Percentiles rank a stretch among this genome's conserved stretches.
phyloP scores from a whole-genome alignment of 2,329 filamentous ascomycete species.

The Microdochium paspali region DNA sequence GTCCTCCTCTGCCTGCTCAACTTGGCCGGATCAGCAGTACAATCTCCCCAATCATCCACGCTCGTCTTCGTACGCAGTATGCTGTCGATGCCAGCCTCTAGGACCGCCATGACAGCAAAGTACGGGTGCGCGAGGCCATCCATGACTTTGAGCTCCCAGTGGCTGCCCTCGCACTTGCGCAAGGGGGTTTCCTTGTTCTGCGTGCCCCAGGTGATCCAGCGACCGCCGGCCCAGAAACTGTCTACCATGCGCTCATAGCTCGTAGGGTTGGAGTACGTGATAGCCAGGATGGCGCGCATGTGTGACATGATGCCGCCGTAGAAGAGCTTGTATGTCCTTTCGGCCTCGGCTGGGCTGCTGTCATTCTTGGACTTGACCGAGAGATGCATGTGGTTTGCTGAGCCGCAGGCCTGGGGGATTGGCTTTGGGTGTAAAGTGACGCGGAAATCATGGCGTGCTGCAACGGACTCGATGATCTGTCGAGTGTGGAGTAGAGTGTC shows the following conservation, averaged over 20 bases:
- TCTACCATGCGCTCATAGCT: slow-evolving; percentile 63
- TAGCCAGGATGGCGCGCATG: slow-evolving; percentile 56
- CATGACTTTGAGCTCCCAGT: slow-evolving; percentile 73
- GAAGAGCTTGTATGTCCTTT: slow-evolving; percentile 33
- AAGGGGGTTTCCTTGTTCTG: slow-evolving; percentile 73
- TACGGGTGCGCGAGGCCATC: slow-evolving; percentile 77
- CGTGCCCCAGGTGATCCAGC: slow-evolving; percentile 72
- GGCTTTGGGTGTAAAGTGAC: slow-evolving; percentile 71
- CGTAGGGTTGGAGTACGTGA: slow-evolving; percentile 54
- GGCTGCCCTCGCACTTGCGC: slow-evolving; percentile 52
- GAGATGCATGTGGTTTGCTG: slow-evolving; percentile 60
- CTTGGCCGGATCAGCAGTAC: slow-evolving; percentile 40
- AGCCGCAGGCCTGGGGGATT: slow-evolving; percentile 46
- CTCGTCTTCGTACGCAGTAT: slow-evolving; percentile 27
- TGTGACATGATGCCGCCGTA: slow-evolving; percentile 63
- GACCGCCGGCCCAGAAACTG: slow-evolving; percentile 68
- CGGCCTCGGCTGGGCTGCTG: slow-evolving; percentile 7
- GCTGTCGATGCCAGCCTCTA: slow-evolving; percentile 51
- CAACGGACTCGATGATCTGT: slow-evolving; percentile 57
- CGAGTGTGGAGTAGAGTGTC: slow-evolving; percentile 64
- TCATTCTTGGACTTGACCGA: slow-evolving; percentile 45
- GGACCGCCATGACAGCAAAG: slow-evolving; percentile 51
- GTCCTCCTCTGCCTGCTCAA: slow-evolving; percentile 35
- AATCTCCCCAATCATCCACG: slow-evolving; percentile 40
- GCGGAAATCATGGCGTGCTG: slow-evolving; percentile 50